Base-by-base conservation (phyloP, 1,284 basidiomycete species). In the Moniliella sp. region DNA sequence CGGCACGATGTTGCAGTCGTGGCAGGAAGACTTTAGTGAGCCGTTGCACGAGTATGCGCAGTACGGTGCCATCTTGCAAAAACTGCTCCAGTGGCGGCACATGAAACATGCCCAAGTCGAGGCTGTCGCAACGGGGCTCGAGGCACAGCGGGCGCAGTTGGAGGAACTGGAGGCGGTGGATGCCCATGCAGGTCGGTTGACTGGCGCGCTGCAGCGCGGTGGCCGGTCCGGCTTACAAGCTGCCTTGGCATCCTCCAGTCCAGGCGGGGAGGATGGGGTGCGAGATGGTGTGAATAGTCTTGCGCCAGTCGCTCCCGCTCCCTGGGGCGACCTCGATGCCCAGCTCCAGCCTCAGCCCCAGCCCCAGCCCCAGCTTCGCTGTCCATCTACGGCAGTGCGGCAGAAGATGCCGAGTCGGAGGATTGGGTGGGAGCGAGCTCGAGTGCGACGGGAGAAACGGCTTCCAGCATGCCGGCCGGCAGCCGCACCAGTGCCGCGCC, bases 21-120 rank as follows among this genome's bases (percentile, higher is more conserved):
- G 56, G 57, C 51, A 56, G 61, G 73, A 81, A 55, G 76, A 75
- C 49, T 91, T 84, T 68, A 81, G 82, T 10, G 91, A 99, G 59
- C 91, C 91, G 2, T 62, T 97, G 31, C 79, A 91, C 52, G 86
- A 93, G 57, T 97, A 97, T 62, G 68, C 76, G 23, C 88, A 97
- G 61, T 99, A 94, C 57, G 83, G 80, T 5, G 67, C 71, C 8
- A 84, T 94, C 48, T 91, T 99, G 64, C 86, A 82, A 66, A 78
- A 79, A 52, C 66, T 94, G 14, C 72, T 99, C 31, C 74, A 74
- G 1, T 99, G 91, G 65, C 75, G 91, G 18, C 91, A 97, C 61
- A 81, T 88, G 63, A 97, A 97, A 64, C 86, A 99, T 47, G 78
- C 88, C 7, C 91, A 99, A 61, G 86, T 78, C 52, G 91, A 97